Conservation (phyloP, 2,329 filamentous ascomycete genomes). For the Beauveria scarabaeidicola region DNA sequence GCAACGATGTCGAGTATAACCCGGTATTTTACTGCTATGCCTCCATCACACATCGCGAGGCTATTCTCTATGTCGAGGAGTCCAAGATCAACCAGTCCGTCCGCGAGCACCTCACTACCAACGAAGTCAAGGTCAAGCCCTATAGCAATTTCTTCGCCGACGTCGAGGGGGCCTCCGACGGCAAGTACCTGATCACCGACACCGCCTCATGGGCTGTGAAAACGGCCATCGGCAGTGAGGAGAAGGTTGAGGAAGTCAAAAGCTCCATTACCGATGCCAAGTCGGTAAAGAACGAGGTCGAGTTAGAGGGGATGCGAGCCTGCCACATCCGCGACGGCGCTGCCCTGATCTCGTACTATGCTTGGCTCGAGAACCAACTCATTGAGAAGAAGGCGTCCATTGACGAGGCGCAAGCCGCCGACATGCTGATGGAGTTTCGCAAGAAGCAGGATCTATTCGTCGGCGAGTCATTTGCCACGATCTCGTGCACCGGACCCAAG, state of each 20-base stretch:
- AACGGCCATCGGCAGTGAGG: conserved; percentile 74
- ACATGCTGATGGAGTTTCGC: conserved; percentile 75
- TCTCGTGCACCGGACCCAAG: conserved; percentile 83
- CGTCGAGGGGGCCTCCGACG: conserved; percentile 44
- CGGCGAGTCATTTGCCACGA: conserved; percentile 89
- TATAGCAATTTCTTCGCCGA: conserved; percentile 78
- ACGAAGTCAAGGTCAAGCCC: conserved; percentile 66
- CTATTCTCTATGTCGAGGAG: conserved; percentile 76
- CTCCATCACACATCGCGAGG: conserved; percentile 66
- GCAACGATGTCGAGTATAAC: conserved; percentile 94
- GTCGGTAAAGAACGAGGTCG: conserved; percentile 84
- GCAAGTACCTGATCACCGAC: conserved; percentile 79
- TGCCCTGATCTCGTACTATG: conserved; percentile 85
- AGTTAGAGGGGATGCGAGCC: conserved; percentile 84
- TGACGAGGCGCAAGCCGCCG: conserved; percentile 85
- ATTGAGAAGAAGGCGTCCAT: conserved; percentile 61
- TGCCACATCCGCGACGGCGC: conserved; percentile 93
- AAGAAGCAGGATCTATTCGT: conserved; percentile 65
- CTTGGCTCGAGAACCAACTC: conserved; percentile 90
- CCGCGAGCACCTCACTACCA: conserved; percentile 58
- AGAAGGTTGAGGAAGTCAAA: conserved; percentile 74
- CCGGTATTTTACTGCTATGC: conserved; percentile 98
- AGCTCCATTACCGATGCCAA: conserved; percentile 88
- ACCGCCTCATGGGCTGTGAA: conserved; percentile 90
- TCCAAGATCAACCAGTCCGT: conserved; percentile 65